phyloP scores from a whole-genome alignment of 2,329 filamentous ascomycete genomes.

The Fonsecaea multimorphosa region DNA sequence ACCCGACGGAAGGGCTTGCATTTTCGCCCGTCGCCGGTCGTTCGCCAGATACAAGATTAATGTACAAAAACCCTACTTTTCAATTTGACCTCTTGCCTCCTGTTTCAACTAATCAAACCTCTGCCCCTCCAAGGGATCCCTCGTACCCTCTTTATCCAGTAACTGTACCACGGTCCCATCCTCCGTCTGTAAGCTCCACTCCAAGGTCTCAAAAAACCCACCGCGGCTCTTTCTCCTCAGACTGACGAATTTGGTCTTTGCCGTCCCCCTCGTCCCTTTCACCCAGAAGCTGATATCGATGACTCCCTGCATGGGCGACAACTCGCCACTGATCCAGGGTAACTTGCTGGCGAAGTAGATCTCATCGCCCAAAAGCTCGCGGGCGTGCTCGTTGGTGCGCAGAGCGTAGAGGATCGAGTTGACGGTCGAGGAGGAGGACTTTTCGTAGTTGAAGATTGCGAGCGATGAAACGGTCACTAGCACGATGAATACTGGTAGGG shows the following conservation, averaged over 20 bases:
- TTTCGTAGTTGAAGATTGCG: conserved; percentile 99
- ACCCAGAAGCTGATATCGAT: conserved; percentile 90
- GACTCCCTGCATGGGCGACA: conserved; percentile 90
- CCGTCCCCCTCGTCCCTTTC: conserved; percentile 74
- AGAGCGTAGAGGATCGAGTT: conserved; percentile 88
- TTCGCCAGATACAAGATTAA: conserved; percentile 8
- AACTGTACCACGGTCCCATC: conserved; percentile 74
- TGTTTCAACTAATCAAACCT: conserved; percentile 6
- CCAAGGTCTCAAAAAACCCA: conserved; percentile 81
- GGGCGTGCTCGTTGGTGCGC: conserved; percentile 76
- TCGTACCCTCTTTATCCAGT: conserved; percentile 51
- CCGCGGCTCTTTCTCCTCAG: conserved; percentile 67
- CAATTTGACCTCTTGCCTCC: background rate
- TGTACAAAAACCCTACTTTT: conserved; percentile 16
- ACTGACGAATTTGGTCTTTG: conserved; percentile 81
- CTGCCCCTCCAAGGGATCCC: conserved; percentile 32
- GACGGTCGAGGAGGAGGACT: conserved; percentile 85
- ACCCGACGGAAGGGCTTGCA: background rate
- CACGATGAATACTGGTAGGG: conserved; percentile 79
- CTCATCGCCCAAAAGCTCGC: conserved; percentile 82
- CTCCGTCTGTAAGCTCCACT: conserved; percentile 81
- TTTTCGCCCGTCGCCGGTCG: background rate
- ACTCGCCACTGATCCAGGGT: conserved; percentile 82
- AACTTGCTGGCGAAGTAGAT: conserved; percentile 80
- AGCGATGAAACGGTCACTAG: conserved; percentile 74